A percentile compares a stretch with the other conserved stretches of the same genome.
These are phyloP conservation scores for Neurospora sp. DNA, from an alignment of 495 filamentous ascomycete genomes.

Conservation along the genomic window DNA sequence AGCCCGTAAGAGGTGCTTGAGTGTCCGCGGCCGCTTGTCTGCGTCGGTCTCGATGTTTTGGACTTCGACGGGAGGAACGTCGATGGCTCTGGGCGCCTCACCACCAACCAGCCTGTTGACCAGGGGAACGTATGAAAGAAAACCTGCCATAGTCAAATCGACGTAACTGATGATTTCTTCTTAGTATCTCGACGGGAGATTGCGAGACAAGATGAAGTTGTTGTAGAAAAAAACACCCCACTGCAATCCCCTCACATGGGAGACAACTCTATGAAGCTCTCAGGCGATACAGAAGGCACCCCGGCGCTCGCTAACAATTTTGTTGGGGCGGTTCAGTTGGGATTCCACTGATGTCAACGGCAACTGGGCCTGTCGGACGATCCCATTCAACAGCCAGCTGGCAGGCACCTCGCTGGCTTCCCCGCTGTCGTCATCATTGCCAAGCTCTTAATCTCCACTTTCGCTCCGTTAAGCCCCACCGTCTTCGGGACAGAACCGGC, in stretches of 20 bases:
- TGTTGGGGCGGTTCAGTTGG: not conserved
- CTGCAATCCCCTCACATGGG: not conserved
- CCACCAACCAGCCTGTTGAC: constrained; percentile 32
- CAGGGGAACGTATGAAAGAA: constrained; percentile 40
- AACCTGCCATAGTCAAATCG: constrained; percentile 23
- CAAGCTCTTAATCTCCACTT: not conserved
- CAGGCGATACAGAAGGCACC: not conserved
- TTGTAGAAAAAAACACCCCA: not conserved
- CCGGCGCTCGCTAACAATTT: not conserved
- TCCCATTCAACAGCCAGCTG: not conserved
- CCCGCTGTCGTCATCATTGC: not conserved
- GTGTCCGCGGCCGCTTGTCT: constrained; percentile 68
- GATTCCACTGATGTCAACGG: not conserved
- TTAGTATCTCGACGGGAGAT: not conserved
- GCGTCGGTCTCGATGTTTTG: constrained; percentile 69
- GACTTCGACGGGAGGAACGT: constrained; percentile 58
- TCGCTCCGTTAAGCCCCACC: not conserved
- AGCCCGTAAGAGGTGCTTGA: constrained; percentile 81
- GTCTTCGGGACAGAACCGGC: not conserved
- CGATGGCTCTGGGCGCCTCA: constrained; percentile 34
- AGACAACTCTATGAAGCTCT: not conserved
- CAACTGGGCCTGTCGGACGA: not conserved
- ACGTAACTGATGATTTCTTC: not conserved
- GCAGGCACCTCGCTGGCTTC: not conserved
- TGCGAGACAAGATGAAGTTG: not conserved